These are phyloP conservation scores for Debaryomyces hansenii DNA, from an alignment of 805 yeast genomes.

Conservation along the genomic window DNA sequence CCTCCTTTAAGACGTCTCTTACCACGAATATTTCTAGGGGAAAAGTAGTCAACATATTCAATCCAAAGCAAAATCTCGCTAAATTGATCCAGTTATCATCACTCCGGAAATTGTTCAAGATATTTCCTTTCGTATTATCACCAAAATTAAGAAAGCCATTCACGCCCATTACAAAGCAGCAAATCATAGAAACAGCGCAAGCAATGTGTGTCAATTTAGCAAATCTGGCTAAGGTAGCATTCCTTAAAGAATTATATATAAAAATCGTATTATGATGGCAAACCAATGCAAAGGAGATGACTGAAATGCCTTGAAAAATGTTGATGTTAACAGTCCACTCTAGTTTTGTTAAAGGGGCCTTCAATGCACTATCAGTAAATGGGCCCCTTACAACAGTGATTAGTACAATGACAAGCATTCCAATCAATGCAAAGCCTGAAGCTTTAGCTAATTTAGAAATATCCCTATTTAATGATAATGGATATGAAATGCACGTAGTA, in stretches of 20 bases:
- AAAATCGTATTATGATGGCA: constrained; percentile 94
- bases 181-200: constrained; percentile 76
- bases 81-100: constrained; percentile 75
- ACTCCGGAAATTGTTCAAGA: constrained; percentile 81
- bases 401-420: constrained; percentile 77
- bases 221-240: constrained; percentile 75
- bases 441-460: constrained; percentile 86
- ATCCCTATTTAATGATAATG: constrained; percentile 76
- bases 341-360: constrained; percentile 46
- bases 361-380: constrained; percentile 43
- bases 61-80: constrained; percentile 88
- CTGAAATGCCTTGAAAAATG: constrained; percentile 88
- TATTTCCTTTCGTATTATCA: constrained; percentile 78
- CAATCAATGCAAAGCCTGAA: constrained; percentile 77
- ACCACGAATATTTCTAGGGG: constrained; percentile 91
- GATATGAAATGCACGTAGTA: constrained; percentile 74
- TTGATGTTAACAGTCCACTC: constrained; percentile 58
- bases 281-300: constrained; percentile 90
- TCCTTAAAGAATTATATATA: constrained; percentile 78
- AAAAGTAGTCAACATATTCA: constrained; percentile 89
- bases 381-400: constrained; percentile 80
- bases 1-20: constrained; percentile 78
- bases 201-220: constrained; percentile 79
- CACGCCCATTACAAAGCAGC: constrained; percentile 75
- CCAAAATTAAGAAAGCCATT: constrained; percentile 78